phyloP scores from a whole-genome alignment of 208 protist genomes.

The Vickermania spadyakhi region DNA sequence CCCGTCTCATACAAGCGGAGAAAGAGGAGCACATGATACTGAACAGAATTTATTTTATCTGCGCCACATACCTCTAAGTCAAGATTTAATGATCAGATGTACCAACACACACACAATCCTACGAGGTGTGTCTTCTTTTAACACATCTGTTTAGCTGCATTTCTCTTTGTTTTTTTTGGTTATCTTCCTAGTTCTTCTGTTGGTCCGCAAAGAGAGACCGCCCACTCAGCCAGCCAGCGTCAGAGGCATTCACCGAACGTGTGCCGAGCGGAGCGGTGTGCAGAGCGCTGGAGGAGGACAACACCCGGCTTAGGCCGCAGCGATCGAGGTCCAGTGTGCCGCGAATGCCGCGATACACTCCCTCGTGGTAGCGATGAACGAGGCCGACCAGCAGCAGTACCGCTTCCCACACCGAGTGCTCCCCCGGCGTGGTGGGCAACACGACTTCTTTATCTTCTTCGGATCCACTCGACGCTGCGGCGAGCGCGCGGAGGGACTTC shows the following conservation, averaged over 20 bases:
- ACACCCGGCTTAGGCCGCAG: conserved; percentile 16
- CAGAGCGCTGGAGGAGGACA: conserved; percentile 1
- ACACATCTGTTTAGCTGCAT: no score
- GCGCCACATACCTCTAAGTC: no score
- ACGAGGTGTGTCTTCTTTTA: no score
- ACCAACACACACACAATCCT: no score
- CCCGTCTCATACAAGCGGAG: no score
- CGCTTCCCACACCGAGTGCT: conserved; percentile 63
- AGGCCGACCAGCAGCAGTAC: conserved; percentile 52
- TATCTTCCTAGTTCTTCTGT: no score
- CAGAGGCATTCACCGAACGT: background rate
- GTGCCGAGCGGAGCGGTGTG: background rate
- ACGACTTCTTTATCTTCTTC: conserved; percentile 9
- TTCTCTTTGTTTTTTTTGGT: no score
- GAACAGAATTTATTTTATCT: no score
- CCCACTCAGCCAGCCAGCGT: background rate
- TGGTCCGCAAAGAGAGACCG: background rate
- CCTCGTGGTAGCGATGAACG: conserved; percentile 43
- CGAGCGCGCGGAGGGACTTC: background rate
- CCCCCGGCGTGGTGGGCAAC: conserved; percentile 34
- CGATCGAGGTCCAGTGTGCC: conserved; percentile 46
- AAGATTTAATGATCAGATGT: no score
- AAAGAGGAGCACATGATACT: no score
- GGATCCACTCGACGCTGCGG: conserved; percentile 1
- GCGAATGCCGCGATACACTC: conserved; percentile 37